These are phyloP conservation scores for Skeletonema menzelii DNA, from an alignment of 108 stramenopile genomes.

Conservation along the genomic window DNA sequence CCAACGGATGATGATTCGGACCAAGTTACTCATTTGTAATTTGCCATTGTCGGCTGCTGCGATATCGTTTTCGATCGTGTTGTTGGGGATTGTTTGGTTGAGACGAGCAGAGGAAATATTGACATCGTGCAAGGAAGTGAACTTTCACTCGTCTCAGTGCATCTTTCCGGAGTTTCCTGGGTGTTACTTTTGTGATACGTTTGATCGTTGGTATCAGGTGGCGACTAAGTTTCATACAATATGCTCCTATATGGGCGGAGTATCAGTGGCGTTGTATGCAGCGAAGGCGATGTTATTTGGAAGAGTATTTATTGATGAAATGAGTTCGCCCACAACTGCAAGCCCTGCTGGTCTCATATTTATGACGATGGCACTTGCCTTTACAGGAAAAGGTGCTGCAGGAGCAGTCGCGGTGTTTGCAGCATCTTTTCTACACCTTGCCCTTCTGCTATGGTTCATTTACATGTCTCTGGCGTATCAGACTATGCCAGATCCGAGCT, in stretches of 20 bases:
- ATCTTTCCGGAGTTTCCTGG: slow-evolving; percentile 46
- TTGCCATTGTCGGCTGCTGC: slow-evolving; percentile 75
- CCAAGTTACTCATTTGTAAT: slow-evolving; percentile 64
- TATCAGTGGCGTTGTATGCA: slow-evolving; percentile 49
- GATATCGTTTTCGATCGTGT: slow-evolving; percentile 66
- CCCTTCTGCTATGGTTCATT: slow-evolving; percentile 73
- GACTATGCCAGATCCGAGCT: slow-evolving; percentile 74
- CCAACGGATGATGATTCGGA: slow-evolving; percentile 1
- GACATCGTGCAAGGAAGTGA: slow-evolving; percentile 34
- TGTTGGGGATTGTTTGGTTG: slow-evolving; percentile 81
- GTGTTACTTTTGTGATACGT: slow-evolving; percentile 47
- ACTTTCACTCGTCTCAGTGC: slow-evolving; percentile 37
- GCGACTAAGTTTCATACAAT: slow-evolving; percentile 61
- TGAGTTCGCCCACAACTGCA: slow-evolving; percentile 77
- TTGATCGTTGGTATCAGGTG: slow-evolving; percentile 23
- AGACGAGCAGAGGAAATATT: slow-evolving; percentile 56
- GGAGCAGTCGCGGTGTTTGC: slow-evolving; percentile 62
- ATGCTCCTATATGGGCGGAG: slow-evolving; percentile 59
- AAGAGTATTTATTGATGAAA: slow-evolving; percentile 67
- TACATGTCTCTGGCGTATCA: slow-evolving; percentile 79
- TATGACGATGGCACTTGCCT: slow-evolving; percentile 74
- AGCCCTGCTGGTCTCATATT: slow-evolving; percentile 77
- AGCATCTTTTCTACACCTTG: slow-evolving; percentile 62
- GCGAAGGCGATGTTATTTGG: slow-evolving; percentile 58
- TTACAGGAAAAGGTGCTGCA: slow-evolving; percentile 65